Evolutionary conservation across 331 rosid species (phyloP).

Genomic region (Stylosanthes scabra): DNA sequence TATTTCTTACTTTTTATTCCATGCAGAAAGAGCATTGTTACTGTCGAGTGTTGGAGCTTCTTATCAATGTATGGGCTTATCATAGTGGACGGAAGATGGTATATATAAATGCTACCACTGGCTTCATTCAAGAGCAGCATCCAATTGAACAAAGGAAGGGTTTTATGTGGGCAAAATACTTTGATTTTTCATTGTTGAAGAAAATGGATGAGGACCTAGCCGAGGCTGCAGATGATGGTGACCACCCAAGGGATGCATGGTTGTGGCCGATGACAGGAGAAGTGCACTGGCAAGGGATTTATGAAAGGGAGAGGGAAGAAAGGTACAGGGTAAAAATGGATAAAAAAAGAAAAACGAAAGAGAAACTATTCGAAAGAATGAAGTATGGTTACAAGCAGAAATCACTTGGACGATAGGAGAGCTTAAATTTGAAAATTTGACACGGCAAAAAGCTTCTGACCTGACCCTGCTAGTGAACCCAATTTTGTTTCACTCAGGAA

Average conservation of each 20-base stretch:
- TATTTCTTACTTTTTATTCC: slow-evolving; percentile 33
- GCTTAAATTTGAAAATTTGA: slow-evolving; percentile 23
- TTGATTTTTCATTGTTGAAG: slow-evolving; percentile 69
- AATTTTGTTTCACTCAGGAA: slow-evolving; percentile 40
- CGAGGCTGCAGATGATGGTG: slow-evolving; percentile 90
- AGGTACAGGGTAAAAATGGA: slow-evolving; percentile 84
- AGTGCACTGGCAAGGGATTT: slow-evolving; percentile 88
- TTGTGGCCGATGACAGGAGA: slow-evolving; percentile 96
- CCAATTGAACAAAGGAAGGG: slow-evolving; percentile 71
- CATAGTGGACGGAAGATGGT: slow-evolving; percentile 95
- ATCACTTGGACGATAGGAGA: slow-evolving; percentile 71
- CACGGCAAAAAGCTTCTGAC: slow-evolving; percentile 33
- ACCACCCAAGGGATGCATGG: slow-evolving; percentile 73
- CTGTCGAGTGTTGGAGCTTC: slow-evolving; percentile 81
- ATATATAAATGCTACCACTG: slow-evolving; percentile 70
- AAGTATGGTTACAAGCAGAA: slow-evolving; percentile 78
- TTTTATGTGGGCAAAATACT: slow-evolving; percentile 85
- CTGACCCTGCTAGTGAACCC: slow-evolving; percentile 32
- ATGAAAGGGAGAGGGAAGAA: slow-evolving; percentile 82
- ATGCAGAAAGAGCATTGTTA: slow-evolving; percentile 82
- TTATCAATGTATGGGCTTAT: slow-evolving; percentile 96
- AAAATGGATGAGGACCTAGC: slow-evolving; percentile 96
- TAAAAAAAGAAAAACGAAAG: slow-evolving; percentile 74
- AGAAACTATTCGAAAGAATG: slow-evolving; percentile 66
- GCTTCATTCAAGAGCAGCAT: slow-evolving; percentile 85